phyloP scores from a whole-genome alignment of 2,329 filamentous ascomycete species.

The Falciphora oryzae region DNA sequence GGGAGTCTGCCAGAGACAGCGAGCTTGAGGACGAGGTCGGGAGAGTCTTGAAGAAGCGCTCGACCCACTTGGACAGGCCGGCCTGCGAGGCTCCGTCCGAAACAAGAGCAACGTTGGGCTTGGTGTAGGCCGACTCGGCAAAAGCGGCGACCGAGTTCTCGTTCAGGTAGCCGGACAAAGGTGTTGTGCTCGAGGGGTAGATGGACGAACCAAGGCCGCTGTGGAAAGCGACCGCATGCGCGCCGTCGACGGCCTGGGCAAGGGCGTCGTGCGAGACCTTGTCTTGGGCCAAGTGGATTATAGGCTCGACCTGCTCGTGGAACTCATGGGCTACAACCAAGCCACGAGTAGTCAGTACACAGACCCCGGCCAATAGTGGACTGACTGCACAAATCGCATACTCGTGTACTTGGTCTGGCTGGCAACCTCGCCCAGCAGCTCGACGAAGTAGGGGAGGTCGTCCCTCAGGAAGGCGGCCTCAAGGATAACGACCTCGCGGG shows the following conservation, averaged over 20 bases:
- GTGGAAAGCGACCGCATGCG: conserved; percentile 86
- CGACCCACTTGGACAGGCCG: conserved; percentile 81
- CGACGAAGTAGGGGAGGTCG: conserved; percentile 95
- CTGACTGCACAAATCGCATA: conserved; percentile 34
- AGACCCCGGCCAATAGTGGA: neutral
- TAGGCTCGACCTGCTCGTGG: conserved; percentile 75
- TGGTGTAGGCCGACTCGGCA: conserved; percentile 74
- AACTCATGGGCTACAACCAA: conserved; percentile 72
- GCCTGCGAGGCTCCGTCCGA: conserved; percentile 77
- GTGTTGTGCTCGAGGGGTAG: conserved; percentile 64
- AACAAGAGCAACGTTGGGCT: conserved; percentile 86
- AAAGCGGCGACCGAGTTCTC: conserved; percentile 70
- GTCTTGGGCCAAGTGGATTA: conserved; percentile 74
- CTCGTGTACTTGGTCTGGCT: conserved; percentile 80
- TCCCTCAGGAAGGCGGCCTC: conserved; percentile 92
- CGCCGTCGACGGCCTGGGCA: conserved; percentile 75
- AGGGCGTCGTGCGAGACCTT: conserved; percentile 56
- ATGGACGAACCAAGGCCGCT: conserved; percentile 78
- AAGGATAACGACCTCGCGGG: conserved; percentile 86
- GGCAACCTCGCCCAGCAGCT: conserved; percentile 89
- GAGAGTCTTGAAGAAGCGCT: conserved; percentile 80
- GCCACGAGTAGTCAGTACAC: conserved; percentile 13
- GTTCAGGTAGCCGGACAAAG: conserved; percentile 74
- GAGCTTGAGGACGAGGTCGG: conserved; percentile 48
- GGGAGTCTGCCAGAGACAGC: conserved; percentile 50